Conservation (phyloP, 75 land plant species). For the Cunninghamia lanceolata region DNA sequence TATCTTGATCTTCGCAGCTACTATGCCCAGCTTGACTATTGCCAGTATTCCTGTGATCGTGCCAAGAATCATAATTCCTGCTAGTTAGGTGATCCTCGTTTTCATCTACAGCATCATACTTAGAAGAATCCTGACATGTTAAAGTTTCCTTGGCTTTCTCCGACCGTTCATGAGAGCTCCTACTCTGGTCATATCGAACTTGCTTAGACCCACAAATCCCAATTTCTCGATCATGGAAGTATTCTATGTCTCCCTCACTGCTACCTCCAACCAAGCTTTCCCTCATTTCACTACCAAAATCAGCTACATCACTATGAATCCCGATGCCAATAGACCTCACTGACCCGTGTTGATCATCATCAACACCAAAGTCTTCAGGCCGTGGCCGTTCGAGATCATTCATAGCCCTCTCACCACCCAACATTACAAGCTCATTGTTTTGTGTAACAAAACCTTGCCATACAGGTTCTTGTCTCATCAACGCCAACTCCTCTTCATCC, state of each 20-base stretch:
- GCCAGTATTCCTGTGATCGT: constrained; percentile 14
- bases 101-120: constrained; percentile 28
- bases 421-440: constrained; percentile 44
- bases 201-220: constrained; percentile 33
- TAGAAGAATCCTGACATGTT: constrained; percentile 24
- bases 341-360: constrained; percentile 80
- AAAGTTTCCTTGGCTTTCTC: constrained; percentile 24
- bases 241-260: constrained; percentile 90
- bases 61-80: constrained; percentile 36
- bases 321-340: constrained; percentile 85
- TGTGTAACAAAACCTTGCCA: constrained; percentile 93
- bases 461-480: constrained; percentile 76
- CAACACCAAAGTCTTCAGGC: constrained; percentile 43
- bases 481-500: constrained; percentile 68
- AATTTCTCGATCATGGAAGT: constrained; percentile 53
- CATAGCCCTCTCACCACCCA: constrained; percentile 46
- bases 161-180: constrained; percentile 19
- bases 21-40: constrained; percentile 7
- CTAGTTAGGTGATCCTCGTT: constrained; percentile 26
- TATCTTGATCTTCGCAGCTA: constrained; percentile 1
- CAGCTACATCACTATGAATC: constrained; percentile 87
- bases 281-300: constrained; percentile 81
- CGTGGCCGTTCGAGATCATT: constrained; percentile 37
- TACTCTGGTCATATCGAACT: constrained; percentile 17
- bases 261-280: constrained; percentile 80